Percentiles rank a stretch among this genome's conserved stretches.
phyloP scores from a whole-genome alignment of 75 land plant species.

The Cryptomeria japonica region DNA sequence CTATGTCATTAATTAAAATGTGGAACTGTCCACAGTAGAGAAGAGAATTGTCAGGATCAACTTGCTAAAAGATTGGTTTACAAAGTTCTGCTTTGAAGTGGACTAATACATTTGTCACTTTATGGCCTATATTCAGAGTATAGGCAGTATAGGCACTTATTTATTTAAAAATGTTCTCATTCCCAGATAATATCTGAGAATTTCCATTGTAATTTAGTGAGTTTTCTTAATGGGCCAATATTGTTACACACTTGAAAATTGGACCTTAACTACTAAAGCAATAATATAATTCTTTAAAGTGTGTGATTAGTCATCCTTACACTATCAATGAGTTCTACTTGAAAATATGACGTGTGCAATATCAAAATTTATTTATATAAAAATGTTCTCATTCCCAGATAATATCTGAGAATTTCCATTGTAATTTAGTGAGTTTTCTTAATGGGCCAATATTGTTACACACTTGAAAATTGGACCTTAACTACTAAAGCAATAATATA shows the following conservation, averaged over 20 bases:
- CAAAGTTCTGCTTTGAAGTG: neutral
- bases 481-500: neutral
- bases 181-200: neutral
- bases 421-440: neutral
- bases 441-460: neutral
- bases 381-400: neutral
- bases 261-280: neutral
- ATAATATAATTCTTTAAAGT: neutral
- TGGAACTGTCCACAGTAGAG: neutral
- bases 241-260: neutral
- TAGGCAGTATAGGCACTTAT: neutral
- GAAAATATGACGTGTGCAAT: neutral
- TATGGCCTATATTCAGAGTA: neutral
- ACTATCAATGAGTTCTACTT: neutral
- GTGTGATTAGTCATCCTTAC: neutral
- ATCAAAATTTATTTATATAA: neutral
- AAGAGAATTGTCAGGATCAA: neutral
- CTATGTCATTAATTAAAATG: neutral
- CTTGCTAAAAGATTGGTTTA: neutral
- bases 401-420: neutral
- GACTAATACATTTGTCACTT: neutral
- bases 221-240: neutral
- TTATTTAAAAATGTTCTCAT: neutral
- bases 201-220: neutral
- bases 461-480: neutral